phyloP scores from a whole-genome alignment of 108 stramenopile genomes.

The Schizochytrium sp. region DNA sequence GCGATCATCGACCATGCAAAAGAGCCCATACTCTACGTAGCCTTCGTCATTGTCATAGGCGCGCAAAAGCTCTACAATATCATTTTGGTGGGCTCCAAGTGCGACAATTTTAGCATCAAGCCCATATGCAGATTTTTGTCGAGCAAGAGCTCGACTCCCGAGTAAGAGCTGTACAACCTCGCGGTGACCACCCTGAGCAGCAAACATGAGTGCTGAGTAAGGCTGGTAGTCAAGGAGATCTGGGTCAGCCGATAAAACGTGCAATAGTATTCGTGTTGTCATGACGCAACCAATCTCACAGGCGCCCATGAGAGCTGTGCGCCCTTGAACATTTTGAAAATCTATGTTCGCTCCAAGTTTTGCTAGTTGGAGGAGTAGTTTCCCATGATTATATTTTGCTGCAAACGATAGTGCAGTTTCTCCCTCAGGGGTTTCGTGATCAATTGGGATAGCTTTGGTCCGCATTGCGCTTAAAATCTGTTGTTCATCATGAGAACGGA shows the following conservation, averaged over 20 bases:
- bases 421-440: background rate
- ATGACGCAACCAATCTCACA: background rate
- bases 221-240: background rate
- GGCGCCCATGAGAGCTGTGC: background rate
- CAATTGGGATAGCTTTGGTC: background rate
- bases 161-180: background rate
- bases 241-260: background rate
- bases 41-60: background rate
- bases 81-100: background rate
- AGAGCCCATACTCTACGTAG: background rate
- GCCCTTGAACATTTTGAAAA: background rate
- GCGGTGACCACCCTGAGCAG: background rate
- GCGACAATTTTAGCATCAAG: background rate
- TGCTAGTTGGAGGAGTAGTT: background rate
- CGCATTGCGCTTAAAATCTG: background rate
- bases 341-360: background rate
- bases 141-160: background rate
- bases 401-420: background rate
- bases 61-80: background rate
- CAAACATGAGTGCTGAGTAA: background rate
- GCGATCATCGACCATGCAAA: background rate
- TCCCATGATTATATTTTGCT: background rate
- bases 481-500: slow-evolving; percentile 5
- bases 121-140: background rate
- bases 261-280: background rate